phyloP scores from a whole-genome alignment of 140 eudicot genomes.

The Anethum foeniculum region DNA sequence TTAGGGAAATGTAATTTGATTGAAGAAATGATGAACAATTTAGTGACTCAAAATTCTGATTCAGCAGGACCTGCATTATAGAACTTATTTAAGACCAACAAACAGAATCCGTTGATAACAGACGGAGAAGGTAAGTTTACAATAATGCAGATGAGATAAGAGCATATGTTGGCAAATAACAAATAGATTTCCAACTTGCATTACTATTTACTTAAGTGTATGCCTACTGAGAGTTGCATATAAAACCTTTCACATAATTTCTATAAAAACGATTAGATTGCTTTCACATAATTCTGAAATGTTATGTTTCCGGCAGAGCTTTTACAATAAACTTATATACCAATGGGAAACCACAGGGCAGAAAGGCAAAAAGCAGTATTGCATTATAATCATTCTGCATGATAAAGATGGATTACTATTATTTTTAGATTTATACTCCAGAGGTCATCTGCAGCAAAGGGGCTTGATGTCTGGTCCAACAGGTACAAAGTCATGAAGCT shows the following conservation, averaged over 20 bases:
- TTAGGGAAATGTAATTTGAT: background rate
- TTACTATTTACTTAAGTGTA: background rate
- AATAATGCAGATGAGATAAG: background rate
- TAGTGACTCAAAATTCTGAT: background rate
- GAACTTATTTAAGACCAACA: background rate
- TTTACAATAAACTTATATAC: background rate
- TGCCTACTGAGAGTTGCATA: background rate
- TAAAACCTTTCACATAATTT: background rate
- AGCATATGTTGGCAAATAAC: background rate
- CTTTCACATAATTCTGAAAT: background rate
- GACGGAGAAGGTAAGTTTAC: background rate
- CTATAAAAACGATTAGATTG: background rate
- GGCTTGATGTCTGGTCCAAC: background rate
- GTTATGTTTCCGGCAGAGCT: background rate
- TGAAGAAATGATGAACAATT: background rate
- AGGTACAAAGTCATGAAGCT: background rate
- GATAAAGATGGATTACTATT: background rate
- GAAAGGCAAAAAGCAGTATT: background rate
- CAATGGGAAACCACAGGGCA: background rate
- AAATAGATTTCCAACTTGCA: background rate
- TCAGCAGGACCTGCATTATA: background rate
- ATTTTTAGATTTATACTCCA: background rate
- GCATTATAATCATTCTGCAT: background rate
- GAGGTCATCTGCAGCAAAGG: background rate
- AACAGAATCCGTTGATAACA: background rate